These are phyloP conservation scores for Leccinum griseonigrum DNA, from an alignment of 1,284 basidiomycete genomes.

Conservation along the genomic window DNA sequence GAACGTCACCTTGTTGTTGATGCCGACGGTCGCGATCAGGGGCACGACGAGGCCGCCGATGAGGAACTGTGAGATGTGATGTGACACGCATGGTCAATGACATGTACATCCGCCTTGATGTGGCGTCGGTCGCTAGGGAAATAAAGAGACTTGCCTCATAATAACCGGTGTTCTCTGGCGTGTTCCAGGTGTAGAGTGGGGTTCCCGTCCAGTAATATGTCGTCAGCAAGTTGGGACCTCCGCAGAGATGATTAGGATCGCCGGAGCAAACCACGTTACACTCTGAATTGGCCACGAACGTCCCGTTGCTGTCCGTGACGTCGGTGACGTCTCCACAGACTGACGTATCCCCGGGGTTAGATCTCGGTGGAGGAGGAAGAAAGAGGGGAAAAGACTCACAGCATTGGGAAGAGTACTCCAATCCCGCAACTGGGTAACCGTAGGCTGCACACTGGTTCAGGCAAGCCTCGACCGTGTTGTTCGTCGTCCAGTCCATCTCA, in stretches of 20 bases:
- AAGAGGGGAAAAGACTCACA: conserved; percentile 42
- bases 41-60: conserved; percentile 64
- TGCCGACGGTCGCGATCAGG: conserved; percentile 67
- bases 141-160: conserved; percentile 55
- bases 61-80: conserved; percentile 50
- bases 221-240: conserved; percentile 46
- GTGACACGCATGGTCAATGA: too few relatives aligned
- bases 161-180: conserved; percentile 56
- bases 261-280: conserved; percentile 64
- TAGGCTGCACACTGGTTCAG: conserved; percentile 61
- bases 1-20: conserved; percentile 77
- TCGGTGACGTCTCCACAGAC: conserved; percentile 68
- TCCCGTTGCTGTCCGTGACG: conserved; percentile 43
- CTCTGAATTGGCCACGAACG: conserved; percentile 45
- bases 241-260: conserved; percentile 66
- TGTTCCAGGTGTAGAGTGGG: conserved; percentile 57
- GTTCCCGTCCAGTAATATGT: conserved; percentile 63
- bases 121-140: neutral
- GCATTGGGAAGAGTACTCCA: conserved; percentile 62
- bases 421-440: conserved; percentile 63
- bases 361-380: neutral
- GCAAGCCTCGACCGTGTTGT: conserved; percentile 61
- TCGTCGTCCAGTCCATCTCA: conserved; percentile 54
- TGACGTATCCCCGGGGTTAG: conserved; percentile 22
- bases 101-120: too few relatives aligned